Conservation (phyloP, 129 eudicot species). For the Glebionis coronaria region DNA sequence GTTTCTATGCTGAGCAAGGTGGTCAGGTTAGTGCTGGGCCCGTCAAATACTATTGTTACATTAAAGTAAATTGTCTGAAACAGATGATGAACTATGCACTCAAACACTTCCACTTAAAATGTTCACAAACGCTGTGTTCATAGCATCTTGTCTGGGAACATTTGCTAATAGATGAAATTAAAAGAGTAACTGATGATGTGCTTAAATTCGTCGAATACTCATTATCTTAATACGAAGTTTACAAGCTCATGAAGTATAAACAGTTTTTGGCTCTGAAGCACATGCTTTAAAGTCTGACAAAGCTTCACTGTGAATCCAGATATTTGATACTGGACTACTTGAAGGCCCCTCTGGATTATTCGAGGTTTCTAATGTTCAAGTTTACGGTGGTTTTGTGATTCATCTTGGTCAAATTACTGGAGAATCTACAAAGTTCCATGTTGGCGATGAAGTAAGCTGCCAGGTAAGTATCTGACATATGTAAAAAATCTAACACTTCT, state of each 20-base stretch:
- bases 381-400: slow-evolving; percentile 73
- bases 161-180: too few species aligned
- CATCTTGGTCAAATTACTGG: slow-evolving; percentile 75
- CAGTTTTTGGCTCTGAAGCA: neutral
- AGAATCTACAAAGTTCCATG: slow-evolving; percentile 48
- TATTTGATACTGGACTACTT: slow-evolving; percentile 80
- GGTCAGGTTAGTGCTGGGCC: slow-evolving; percentile 78
- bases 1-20: slow-evolving; percentile 99
- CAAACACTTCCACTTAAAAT: too few species aligned
- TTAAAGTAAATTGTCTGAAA: too few species aligned
- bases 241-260: too few species aligned
- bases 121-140: too few species aligned
- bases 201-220: too few species aligned
- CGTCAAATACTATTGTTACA: too few species aligned
- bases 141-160: too few species aligned
- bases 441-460: slow-evolving; percentile 76
- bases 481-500: neutral
- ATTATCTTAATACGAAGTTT: too few species aligned
- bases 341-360: slow-evolving; percentile 70
- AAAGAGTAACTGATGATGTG: too few species aligned
- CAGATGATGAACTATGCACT: too few species aligned
- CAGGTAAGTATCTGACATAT: slow-evolving; percentile 45
- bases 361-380: slow-evolving; percentile 76
- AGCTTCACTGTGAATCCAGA: slow-evolving; percentile 38
- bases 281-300: slow-evolving; percentile 10